Conservation (phyloP, 106 monocot species). For the Phalaenopsis equestris region DNA sequence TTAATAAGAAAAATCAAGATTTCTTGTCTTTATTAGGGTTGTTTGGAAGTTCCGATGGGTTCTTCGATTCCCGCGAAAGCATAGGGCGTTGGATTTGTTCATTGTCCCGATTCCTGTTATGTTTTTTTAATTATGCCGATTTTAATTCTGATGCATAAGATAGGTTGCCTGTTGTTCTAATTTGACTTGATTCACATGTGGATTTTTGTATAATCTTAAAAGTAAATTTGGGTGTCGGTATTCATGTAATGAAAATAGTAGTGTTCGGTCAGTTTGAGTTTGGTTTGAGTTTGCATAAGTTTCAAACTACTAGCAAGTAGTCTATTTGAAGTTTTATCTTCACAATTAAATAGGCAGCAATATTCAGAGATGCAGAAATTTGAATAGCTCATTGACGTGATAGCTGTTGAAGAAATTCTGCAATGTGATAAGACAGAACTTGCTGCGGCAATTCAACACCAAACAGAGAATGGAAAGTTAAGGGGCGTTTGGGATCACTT, state of each 20-base stretch:
- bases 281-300: neutral
- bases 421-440: neutral
- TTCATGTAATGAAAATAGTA: neutral
- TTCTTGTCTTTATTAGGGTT: neutral
- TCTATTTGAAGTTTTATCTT: neutral
- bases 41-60: neutral
- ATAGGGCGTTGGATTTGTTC: neutral
- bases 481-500: neutral
- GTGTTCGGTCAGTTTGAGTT: neutral
- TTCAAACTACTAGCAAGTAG: neutral
- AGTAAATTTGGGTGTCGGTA: neutral
- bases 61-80: neutral
- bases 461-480: neutral
- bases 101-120: neutral
- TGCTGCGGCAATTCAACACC: neutral
- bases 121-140: neutral
- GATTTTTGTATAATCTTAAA: neutral
- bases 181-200: neutral
- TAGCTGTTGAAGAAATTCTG: too few species aligned
- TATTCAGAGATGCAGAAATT: neutral
- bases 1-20: neutral
- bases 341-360: neutral
- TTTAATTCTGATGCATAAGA: neutral
- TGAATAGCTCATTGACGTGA: neutral
- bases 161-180: neutral